phyloP scores from a whole-genome alignment of 1,284 basidiomycete genomes.

The Apiotrichum laibachii region DNA sequence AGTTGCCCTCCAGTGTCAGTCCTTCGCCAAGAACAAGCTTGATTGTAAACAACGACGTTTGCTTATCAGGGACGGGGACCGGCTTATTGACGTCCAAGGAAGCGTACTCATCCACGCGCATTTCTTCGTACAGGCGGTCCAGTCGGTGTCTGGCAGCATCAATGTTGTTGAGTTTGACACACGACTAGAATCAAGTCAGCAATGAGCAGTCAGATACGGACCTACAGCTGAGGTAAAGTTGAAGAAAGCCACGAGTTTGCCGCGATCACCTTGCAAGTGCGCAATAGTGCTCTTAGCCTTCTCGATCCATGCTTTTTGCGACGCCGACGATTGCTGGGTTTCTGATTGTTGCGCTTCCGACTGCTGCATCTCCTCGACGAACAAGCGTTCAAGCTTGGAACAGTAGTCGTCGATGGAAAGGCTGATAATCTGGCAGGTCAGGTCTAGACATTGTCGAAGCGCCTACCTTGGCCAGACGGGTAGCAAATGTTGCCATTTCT shows the following conservation, averaged over 20 bases:
- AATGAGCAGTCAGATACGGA: not conserved
- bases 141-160: conserved; percentile 85
- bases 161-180: conserved; percentile 97
- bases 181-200: conserved; percentile 59
- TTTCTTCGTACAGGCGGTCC: conserved; percentile 88
- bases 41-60: conserved; percentile 83
- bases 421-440: conserved; percentile 68
- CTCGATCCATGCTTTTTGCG: conserved; percentile 86
- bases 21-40: conserved; percentile 89
- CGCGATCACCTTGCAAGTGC: conserved; percentile 69
- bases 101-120: conserved; percentile 85
- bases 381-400: conserved; percentile 77
- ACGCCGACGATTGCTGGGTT: conserved; percentile 52
- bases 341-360: conserved; percentile 27
- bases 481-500: conserved; percentile 86
- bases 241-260: conserved; percentile 63
- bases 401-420: conserved; percentile 92
- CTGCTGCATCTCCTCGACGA: conserved; percentile 78
- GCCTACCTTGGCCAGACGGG: conserved; percentile 73
- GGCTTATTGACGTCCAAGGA: conserved; percentile 59
- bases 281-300: conserved; percentile 77
- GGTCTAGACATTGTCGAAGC: not conserved
- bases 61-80: conserved; percentile 61
- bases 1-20: conserved; percentile 68
- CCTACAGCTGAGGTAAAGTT: conserved; percentile 74